These are phyloP conservation scores for Cicer pinnatifidum DNA, from an alignment of 306 rosid species.

Conservation along the genomic window DNA sequence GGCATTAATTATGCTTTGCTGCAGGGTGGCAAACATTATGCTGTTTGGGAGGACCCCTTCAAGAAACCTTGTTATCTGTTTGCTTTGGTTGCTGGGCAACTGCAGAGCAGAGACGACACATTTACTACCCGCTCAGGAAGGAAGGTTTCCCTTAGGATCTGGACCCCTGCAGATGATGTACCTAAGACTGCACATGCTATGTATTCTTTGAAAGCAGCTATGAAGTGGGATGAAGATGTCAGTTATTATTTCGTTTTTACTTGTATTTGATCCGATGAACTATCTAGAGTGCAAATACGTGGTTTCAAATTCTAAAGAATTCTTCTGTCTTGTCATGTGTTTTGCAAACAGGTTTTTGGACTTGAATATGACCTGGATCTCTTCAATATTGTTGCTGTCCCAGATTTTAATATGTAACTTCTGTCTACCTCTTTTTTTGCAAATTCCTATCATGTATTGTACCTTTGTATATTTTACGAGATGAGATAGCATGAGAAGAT, in stretches of 20 bases:
- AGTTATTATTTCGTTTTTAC: conserved; percentile 46
- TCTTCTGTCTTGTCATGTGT: conserved; percentile 41
- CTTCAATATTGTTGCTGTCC: conserved; percentile 97
- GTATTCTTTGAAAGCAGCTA: conserved; percentile 93
- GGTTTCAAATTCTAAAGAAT: conserved; percentile 36
- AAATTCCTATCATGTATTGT: conserved; percentile 5
- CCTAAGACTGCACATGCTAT: conserved; percentile 96
- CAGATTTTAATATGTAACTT: conserved; percentile 94
- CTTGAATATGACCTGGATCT: conserved; percentile 98
- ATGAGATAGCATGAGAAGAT: conserved; percentile 27
- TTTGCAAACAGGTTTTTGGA: conserved; percentile 78
- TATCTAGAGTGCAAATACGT: conserved; percentile 34
- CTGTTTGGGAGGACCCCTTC: conserved; percentile 96
- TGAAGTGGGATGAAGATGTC: conserved; percentile 99
- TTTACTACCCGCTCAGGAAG: conserved; percentile 78
- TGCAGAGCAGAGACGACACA: conserved; percentile 81
- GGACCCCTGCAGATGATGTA: conserved; percentile 89
- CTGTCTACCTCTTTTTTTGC: neutral
- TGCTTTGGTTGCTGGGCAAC: conserved; percentile 98
- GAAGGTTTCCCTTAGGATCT: conserved; percentile 82
- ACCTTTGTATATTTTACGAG: conserved; percentile 29
- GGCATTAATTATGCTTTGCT: conserved; percentile 39
- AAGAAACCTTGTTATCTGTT: conserved; percentile 98
- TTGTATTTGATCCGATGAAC: conserved; percentile 32
- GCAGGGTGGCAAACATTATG: conserved; percentile 91